These are phyloP conservation scores for Ganoderma sinense DNA, from an alignment of 1,284 basidiomycete species.

Conservation along the genomic window DNA sequence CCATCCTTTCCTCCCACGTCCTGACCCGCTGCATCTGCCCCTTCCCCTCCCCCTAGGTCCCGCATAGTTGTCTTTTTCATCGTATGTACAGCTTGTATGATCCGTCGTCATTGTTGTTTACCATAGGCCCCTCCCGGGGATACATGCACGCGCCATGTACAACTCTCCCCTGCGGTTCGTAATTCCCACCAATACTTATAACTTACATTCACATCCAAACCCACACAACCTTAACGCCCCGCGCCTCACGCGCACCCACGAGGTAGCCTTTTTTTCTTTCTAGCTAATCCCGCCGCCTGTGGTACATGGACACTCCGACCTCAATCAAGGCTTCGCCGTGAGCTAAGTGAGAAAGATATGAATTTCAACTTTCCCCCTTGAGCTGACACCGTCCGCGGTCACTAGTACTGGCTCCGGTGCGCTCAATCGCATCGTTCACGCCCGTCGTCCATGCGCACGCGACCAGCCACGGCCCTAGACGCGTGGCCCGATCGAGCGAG, in stretches of 20 bases:
- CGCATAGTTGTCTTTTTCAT: constrained; percentile 16
- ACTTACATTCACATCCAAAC: constrained; percentile 15
- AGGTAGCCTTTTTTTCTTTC: background rate
- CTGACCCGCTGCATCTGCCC: background rate
- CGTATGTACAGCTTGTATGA: constrained; percentile 38
- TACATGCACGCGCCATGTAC: constrained; percentile 32
- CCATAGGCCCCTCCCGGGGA: constrained; percentile 23
- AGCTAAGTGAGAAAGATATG: background rate
- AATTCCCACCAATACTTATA: constrained; percentile 38
- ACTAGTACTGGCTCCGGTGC: background rate
- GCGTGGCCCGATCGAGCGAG: constrained; percentile 3
- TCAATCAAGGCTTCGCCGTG: constrained; percentile 1
- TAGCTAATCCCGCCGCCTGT: background rate
- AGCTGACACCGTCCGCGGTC: background rate
- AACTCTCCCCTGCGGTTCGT: constrained; percentile 43
- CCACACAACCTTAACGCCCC: constrained; percentile 8
- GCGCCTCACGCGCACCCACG: background rate
- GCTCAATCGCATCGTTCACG: background rate
- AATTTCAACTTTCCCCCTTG: background rate
- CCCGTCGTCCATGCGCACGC: background rate
- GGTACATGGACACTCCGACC: background rate
- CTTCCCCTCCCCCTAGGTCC: constrained; percentile 6
- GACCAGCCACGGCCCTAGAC: background rate
- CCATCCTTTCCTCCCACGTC: constrained; percentile 2
- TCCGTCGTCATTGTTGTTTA: constrained; percentile 28